Evolutionary conservation across 768 basidiomycete genomes (phyloP), one percentile per base, ranked within the genome.

Genomic region (Scleroderma bovista): DNA sequence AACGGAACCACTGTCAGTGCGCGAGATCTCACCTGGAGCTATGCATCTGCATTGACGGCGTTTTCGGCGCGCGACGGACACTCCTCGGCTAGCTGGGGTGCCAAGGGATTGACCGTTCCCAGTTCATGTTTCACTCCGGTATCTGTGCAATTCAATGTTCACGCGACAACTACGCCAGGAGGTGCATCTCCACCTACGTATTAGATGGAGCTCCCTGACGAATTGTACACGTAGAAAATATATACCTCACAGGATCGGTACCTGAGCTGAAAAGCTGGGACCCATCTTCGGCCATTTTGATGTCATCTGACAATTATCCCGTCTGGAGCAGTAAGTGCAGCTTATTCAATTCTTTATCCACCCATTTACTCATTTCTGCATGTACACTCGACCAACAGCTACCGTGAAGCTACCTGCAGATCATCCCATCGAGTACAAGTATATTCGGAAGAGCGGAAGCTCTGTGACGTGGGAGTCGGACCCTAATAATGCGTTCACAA

Each of bases 21-120:
- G 3, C 64, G 61, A 9, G 80, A 89, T 60, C 69, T 88, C 49
- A 88, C 86, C 0, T 89, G 86, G 87, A 84, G 79, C 57, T 89
- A 88, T 57, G 86, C 87, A 1, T 72, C 83, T 24, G 75, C 79
- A 0, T 64, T 89, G 47, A 87, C 86, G 0, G 80, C 70, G 9
- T 81, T 82, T 57, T 71, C 72, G 19, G 79, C 83, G 2, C 72
- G 80, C n/a, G 69, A 62, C 9, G 82, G 83, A 1, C 60, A 68
- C 37, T 57, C 68, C 1, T 71, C 77, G 6, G 69, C 69, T 0
- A 76, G 77, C 58, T 88, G 88, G 88, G 86, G 86, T 26, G 87
- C 88, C 7, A 58, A 67, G n/a, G 80, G 78, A 6, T 55, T 87
- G 47, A 59, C 64, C 3, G 73, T 78, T 11, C 74, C 85, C 0